Conservation (phyloP, 2,329 filamentous ascomycete species). For the Calcarisporium arbuscula region DNA sequence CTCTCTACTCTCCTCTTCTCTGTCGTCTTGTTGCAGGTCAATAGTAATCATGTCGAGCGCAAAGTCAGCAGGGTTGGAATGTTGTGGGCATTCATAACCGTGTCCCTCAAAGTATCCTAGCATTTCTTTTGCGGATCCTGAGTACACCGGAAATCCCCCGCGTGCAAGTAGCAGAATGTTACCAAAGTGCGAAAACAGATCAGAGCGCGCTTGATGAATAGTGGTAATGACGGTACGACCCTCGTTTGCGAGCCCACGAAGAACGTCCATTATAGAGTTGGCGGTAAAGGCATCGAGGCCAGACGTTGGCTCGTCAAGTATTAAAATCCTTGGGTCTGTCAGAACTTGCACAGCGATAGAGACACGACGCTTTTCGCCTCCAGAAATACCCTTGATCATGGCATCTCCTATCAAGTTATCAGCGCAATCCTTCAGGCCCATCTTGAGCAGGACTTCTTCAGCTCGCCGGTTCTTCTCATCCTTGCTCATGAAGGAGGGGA, state of each 20-base stretch:
- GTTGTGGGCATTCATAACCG: conserved; percentile 58
- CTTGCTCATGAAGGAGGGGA: conserved; percentile 64
- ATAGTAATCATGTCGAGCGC: conserved; percentile 71
- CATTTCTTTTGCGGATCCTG: conserved; percentile 58
- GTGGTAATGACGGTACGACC: conserved; percentile 70
- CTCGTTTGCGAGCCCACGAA: conserved; percentile 63
- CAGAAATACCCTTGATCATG: conserved; percentile 70
- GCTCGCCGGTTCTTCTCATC: conserved; percentile 61
- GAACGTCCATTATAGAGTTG: conserved; percentile 68
- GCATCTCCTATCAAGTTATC: conserved; percentile 69
- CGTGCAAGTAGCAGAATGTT: conserved; percentile 65
- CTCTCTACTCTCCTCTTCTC: conserved; percentile 56
- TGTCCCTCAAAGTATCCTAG: conserved; percentile 54
- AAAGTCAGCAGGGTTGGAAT: conserved; percentile 73
- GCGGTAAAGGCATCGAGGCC: conserved; percentile 75
- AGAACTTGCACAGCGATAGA: conserved; percentile 73
- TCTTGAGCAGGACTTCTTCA: conserved; percentile 65
- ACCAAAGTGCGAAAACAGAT: conserved; percentile 65
- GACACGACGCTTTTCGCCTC: conserved; percentile 71
- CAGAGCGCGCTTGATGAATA: conserved; percentile 70
- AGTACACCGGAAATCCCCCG: conserved; percentile 62
- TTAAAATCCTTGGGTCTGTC: conserved; percentile 64
- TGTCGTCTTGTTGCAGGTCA: conserved; percentile 59
- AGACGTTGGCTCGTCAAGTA: conserved; percentile 72
- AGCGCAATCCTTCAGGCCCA: conserved; percentile 73